Conservation (phyloP, 176 grass and related monocot species). For the Oryza australiensis region DNA sequence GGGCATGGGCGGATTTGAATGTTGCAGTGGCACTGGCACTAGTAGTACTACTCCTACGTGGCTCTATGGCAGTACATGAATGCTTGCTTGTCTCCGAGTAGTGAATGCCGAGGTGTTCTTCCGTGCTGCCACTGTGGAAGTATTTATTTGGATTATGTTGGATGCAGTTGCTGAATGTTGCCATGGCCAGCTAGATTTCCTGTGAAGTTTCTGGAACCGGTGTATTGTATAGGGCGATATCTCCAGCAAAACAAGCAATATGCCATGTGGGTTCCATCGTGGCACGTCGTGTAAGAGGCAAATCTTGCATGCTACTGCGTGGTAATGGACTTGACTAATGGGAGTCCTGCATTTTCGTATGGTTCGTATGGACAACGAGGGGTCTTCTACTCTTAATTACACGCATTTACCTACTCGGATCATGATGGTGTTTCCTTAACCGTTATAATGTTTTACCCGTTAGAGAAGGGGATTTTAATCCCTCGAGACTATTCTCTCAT, state of each 20-base stretch:
- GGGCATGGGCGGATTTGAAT: not conserved
- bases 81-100: not conserved
- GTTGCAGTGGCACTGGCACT: not conserved
- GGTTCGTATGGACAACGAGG: too few species aligned
- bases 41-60: not conserved
- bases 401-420: not conserved
- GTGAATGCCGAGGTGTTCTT: conserved; percentile 22
- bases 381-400: too few species aligned
- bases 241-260: not conserved
- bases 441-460: too few species aligned
- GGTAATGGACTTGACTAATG: not conserved
- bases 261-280: not conserved
- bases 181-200: too few species aligned
- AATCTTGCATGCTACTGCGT: too few species aligned
- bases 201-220: too few species aligned
- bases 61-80: not conserved
- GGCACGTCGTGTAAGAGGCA: not conserved
- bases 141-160: not conserved
- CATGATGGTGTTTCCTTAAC: not conserved
- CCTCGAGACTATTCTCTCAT: too few species aligned
- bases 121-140: not conserved
- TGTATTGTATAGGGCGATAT: not conserved
- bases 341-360: not conserved
- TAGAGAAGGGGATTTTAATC: too few species aligned
- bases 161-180: not conserved